Evolutionary conservation across 768 basidiomycete species (phyloP).

Genomic region (Mycena maculata): DNA sequence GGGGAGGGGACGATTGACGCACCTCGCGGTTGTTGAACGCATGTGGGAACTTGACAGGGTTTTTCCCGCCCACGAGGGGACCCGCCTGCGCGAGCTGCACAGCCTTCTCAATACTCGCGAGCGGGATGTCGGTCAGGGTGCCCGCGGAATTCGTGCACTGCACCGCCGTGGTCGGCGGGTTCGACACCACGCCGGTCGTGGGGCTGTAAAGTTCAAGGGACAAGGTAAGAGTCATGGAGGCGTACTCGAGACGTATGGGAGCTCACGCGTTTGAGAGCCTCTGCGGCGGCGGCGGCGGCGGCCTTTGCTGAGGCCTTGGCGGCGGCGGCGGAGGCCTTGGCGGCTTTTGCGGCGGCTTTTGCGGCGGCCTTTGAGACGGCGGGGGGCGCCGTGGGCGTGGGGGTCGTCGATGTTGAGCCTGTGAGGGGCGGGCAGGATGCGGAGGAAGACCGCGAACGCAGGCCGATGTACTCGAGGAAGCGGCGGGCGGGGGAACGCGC

Average conservation of each 20-base stretch:
- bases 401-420: neutral
- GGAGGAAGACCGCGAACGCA: conserved; percentile 11
- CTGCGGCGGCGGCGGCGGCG: conserved; percentile 14
- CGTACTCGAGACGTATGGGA: neutral
- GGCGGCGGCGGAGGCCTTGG: conserved; percentile 11
- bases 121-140: conserved; percentile 16
- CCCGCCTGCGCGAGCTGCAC: conserved; percentile 19
- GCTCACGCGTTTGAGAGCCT: conserved; percentile 24
- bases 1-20: neutral
- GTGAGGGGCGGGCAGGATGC: conserved; percentile 4
- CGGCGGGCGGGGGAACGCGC: conserved; percentile 13
- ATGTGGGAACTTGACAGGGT: conserved; percentile 16
- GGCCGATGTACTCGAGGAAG: conserved; percentile 27
- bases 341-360: conserved; percentile 21
- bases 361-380: conserved; percentile 3
- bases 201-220: neutral
- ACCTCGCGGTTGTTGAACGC: conserved; percentile 24
- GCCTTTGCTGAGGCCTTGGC: conserved; percentile 1
- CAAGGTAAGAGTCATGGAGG: neutral
- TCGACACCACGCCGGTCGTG: conserved; percentile 17
- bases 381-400: neutral
- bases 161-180: conserved; percentile 20
- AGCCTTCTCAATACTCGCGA: conserved; percentile 11
- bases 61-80: conserved; percentile 9
- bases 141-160: conserved; percentile 17